Base-by-base conservation (phyloP, 2,329 filamentous ascomycete genomes). In the Trichoderma sp. region DNA sequence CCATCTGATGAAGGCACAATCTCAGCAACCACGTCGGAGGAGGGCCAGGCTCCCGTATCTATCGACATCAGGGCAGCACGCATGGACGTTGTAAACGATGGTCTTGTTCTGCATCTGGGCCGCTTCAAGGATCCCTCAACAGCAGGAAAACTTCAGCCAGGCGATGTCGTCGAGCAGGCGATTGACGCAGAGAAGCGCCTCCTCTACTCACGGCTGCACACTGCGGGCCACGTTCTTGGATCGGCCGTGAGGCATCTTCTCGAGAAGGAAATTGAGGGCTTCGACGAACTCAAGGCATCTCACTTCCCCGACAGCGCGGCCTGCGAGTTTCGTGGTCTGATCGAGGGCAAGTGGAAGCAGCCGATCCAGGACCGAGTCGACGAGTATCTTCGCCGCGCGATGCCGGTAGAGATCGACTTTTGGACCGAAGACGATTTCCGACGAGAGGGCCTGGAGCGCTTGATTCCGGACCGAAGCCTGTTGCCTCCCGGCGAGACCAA, bases 171-270 rank as follows among this genome's bases (percentile, higher is more conserved):
- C 15, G 80, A 82, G 8, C 91, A 93, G 76, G 75, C 77, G 14
- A 88, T 94, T 71, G 88, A 94, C 77, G 80, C 76, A 0, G 85
- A 87, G 21, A 91, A 89, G 74, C 86, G 92, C 0, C 77, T 84
- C 0, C 83, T 92, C 0, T 89, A 91, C 81, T 93, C 90, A 0
- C 87, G 91, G 1, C 84, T 91, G 0, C 92, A 94, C 80, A 93
- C 92, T 0, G 92, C 91, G 0, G 92, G 92, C 39, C 92, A 94
- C 75, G 87, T 93, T 3, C 85, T 94, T 1, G 91, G 92, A 3
- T 81, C 89, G 0, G 91, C 92, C 0, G 89, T 93, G n/a, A 84
- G 88, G 1, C 82, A 86, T 67, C 84, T 92, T 0, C 80, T 89
- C 1, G 84, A 86, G 73, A 80, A 83, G 2, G 78, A 88, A 67